A percentile compares a stretch with the other conserved stretches of the same genome.
phyloP scores from a whole-genome alignment of 1,139 yeast species.

The Nakaseomyces kungkrabaensis region DNA sequence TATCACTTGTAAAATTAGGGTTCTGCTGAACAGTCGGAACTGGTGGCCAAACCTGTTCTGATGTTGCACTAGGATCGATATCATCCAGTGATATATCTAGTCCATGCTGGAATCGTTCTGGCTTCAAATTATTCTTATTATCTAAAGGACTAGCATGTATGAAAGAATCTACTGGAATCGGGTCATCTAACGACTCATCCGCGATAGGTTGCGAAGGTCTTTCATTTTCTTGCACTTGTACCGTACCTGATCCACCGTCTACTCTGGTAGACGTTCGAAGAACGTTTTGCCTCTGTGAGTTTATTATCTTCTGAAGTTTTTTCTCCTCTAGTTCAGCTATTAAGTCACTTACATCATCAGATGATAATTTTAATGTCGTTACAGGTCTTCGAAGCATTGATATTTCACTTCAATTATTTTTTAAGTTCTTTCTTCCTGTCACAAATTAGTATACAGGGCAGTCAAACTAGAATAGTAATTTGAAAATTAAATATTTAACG shows the following conservation, averaged over 20 bases:
- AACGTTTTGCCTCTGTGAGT: slow-evolving; percentile 1
- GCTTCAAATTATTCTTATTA: neutral
- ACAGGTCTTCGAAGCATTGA: slow-evolving; percentile 14
- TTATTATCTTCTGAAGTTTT: slow-evolving; percentile 6
- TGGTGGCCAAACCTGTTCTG: neutral
- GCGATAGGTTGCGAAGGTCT: neutral
- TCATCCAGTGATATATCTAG: neutral
- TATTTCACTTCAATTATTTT: neutral
- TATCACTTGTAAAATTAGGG: neutral
- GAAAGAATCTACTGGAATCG: slow-evolving; percentile 1
- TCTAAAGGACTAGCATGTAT: neutral
- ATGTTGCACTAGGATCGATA: neutral
- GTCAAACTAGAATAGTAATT: no score
- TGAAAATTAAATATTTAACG: no score
- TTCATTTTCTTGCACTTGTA: neutral
- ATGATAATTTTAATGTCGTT: slow-evolving; percentile 10
- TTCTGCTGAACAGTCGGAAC: neutral
- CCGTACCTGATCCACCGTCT: neutral
- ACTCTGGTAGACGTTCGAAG: slow-evolving; percentile 2
- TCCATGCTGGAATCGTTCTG: neutral
- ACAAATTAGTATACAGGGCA: no score
- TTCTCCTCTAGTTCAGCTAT: slow-evolving; percentile 13
- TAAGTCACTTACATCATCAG: slow-evolving; percentile 12
- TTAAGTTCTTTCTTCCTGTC: neutral
- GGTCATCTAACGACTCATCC: slow-evolving; percentile 1